Evolutionary conservation across 108 stramenopile species (phyloP).

Genomic region (Skeletonema potamos): DNA sequence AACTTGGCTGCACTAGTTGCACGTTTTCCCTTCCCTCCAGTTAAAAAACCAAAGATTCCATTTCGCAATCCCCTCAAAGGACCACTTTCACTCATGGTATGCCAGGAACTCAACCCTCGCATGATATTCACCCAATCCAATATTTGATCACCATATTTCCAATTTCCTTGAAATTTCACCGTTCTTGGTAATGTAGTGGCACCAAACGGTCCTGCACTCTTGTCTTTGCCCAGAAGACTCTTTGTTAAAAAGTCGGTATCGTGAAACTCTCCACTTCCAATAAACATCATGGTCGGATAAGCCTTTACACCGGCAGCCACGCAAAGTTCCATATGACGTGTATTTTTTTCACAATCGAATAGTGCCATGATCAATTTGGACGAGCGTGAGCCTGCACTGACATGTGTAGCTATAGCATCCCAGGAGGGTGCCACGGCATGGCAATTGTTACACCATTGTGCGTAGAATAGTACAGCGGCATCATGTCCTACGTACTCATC

Average conservation of each 20-base stretch:
- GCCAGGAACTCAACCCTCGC: conserved; percentile 72
- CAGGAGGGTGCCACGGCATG: conserved; percentile 71
- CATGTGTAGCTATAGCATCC: conserved; percentile 62
- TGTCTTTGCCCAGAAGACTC: conserved; percentile 45
- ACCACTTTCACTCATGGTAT: conserved; percentile 60
- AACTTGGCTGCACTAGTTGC: background rate
- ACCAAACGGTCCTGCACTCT: conserved; percentile 45
- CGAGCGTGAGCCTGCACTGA: conserved; percentile 57
- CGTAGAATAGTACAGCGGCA: conserved; percentile 84
- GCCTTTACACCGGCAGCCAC: conserved; percentile 41
- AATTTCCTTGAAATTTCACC: conserved; percentile 75
- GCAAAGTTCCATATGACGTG: conserved; percentile 56
- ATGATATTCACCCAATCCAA: conserved; percentile 82
- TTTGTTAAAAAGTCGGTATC: conserved; percentile 54
- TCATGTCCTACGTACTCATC: conserved; percentile 63
- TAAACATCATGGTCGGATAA: conserved; percentile 82
- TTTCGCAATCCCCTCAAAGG: conserved; percentile 44
- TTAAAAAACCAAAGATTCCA: conserved; percentile 46
- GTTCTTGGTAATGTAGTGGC: conserved; percentile 54
- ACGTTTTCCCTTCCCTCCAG: conserved; percentile 5
- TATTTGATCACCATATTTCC: conserved; percentile 69
- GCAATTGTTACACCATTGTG: conserved; percentile 72
- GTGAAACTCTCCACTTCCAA: conserved; percentile 65
- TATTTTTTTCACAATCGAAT: conserved; percentile 79
- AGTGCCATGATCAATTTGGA: conserved; percentile 71